phyloP scores from a whole-genome alignment of 768 basidiomycete genomes.

The Tephrocybe sp. region DNA sequence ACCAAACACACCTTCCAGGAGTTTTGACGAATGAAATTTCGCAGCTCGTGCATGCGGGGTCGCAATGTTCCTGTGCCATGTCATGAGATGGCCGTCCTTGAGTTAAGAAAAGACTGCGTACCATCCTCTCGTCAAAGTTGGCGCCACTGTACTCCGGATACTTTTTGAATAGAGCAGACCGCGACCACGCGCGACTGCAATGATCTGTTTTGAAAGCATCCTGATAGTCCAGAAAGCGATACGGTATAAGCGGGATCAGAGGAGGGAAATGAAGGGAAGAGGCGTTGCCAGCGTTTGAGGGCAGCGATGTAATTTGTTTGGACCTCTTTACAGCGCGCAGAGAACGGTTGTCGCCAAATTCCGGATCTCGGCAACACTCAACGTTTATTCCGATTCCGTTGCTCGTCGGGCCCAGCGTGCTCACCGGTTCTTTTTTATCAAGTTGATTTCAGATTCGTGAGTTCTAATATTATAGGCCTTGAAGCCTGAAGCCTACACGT shows the following conservation, averaged over 20 bases:
- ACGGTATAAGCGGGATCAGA: slow-evolving; percentile 2
- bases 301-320: slow-evolving; percentile 24
- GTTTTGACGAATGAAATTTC: slow-evolving; percentile 68
- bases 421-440: not conserved
- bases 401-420: not conserved
- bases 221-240: slow-evolving; percentile 8
- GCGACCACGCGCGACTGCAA: slow-evolving; percentile 64
- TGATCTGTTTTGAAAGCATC: slow-evolving; percentile 74
- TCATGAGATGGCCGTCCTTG: slow-evolving; percentile 13
- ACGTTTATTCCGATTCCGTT: slow-evolving; percentile 1
- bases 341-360: slow-evolving; percentile 13
- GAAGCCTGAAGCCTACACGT: too few species aligned
- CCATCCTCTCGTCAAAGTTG: slow-evolving; percentile 47
- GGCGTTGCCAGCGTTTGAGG: not conserved
- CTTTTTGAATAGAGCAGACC: slow-evolving; percentile 41
- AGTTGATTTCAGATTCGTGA: not conserved
- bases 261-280: slow-evolving; percentile 1
- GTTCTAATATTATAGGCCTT: too few species aligned
- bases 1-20: slow-evolving; percentile 59
- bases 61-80: slow-evolving; percentile 42
- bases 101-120: slow-evolving; percentile 25
- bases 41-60: slow-evolving; percentile 49
- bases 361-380: slow-evolving; percentile 9
- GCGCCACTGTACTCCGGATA: slow-evolving; percentile 28
- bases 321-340: slow-evolving; percentile 7